A percentile compares a stretch with the other conserved stretches of the same genome.
phyloP scores from a whole-genome alignment of 805 yeast genomes.

The Starmerella roubikii region DNA sequence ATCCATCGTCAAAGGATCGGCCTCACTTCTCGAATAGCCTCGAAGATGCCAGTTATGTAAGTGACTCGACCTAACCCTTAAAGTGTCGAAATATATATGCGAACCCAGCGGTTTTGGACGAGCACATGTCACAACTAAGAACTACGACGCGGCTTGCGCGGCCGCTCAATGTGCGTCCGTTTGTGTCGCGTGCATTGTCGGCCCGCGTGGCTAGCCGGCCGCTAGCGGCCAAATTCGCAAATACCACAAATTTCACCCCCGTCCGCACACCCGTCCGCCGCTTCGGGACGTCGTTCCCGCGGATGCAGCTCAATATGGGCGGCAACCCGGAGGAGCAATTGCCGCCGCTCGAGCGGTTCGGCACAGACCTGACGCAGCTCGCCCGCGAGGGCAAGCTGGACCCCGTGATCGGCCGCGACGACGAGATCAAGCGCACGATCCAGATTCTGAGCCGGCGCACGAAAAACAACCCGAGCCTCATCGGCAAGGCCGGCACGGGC shows the following conservation, averaged over 20 bases:
- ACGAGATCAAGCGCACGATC: constrained; percentile 82
- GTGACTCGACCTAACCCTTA: too few species aligned
- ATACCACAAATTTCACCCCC: too few species aligned
- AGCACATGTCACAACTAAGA: not conserved
- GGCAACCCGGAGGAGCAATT: constrained; percentile 24
- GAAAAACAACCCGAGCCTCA: constrained; percentile 86
- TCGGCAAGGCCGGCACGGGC: constrained; percentile 97
- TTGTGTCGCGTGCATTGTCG: not conserved
- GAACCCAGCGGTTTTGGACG: not conserved
- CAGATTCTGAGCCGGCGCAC: constrained; percentile 87
- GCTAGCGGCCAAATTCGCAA: not conserved
- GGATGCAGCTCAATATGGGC: constrained; percentile 15
- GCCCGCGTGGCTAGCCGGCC: not conserved
- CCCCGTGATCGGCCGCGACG: constrained; percentile 95
- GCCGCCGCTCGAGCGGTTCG: constrained; percentile 74
- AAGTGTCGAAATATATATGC: not conserved
- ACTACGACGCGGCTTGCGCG: not conserved
- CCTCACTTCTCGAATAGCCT: not conserved
- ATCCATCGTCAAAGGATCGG: too few species aligned
- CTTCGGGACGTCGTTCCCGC: constrained; percentile 1
- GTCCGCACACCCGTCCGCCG: too few species aligned
- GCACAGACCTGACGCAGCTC: constrained; percentile 70
- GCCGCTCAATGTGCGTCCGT: not conserved
- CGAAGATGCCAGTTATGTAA: too few species aligned
- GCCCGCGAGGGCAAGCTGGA: constrained; percentile 86